Evolutionary conservation across 1,284 basidiomycete genomes (phyloP), one percentile per base, ranked within the genome.

Genomic region (Ganoderma lucidum): DNA sequence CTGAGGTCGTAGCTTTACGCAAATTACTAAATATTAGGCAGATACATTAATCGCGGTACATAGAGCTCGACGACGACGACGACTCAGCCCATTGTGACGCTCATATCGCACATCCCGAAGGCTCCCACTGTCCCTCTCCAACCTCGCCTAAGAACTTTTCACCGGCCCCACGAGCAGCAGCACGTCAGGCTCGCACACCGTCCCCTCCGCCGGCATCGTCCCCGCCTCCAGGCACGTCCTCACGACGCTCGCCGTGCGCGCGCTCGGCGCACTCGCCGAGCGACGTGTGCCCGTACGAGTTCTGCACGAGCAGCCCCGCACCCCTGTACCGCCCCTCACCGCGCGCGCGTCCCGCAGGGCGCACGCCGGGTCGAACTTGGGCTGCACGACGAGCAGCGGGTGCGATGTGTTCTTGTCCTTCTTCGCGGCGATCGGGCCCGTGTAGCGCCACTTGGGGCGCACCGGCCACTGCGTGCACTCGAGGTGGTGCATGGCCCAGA

Each of bases 211-310:
- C 2, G 86, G 86, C 2, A 86, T 72, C 5, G 77, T 80, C 2
- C 85, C 85, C 23, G 81, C 73, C 9, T 77, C 70, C 69, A 86
- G 83, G 72, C 87, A 87, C 2, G 77, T 75, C 12, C 80, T 78
- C 23, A 87, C 74, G 64, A 83, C 72, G 55, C 78, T 77, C 41
- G 79, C 77, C 0, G 85, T 86, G 78, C 85, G 87, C 12, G 82
- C 65, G 6, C 85, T 87, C 8, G 83, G 80, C 15, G 79, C 80
- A 1, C 80, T 67, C 19, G n/a, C n/a, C n/a, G n/a, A 84, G 48
- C 12, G 85, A 85, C 71, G 80, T 81, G 68, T 86, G 85, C 80
- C 86, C 60, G 23, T 66, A 58, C 62, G 37, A 71, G 35, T 73
- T 62, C 65, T 75, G 75, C 30, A 75, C 63, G 19, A 76, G 71